A percentile compares a stretch with the other conserved stretches of the same genome.
phyloP scores from a whole-genome alignment of 1,139 yeast species.

The Yamadazyma aaseri region DNA sequence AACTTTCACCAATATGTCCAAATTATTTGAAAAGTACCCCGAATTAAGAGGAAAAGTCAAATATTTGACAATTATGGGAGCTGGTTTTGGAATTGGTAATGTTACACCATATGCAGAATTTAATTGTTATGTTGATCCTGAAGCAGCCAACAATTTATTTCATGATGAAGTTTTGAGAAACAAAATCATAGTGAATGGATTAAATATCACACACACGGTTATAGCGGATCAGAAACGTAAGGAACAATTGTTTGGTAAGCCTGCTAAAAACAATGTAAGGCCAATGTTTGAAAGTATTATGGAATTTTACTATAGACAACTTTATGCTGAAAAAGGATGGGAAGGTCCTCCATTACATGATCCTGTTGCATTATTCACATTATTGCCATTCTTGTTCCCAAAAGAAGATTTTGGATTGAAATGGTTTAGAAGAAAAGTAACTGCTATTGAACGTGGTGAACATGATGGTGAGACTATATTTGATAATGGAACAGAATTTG shows the following conservation, averaged over 20 bases:
- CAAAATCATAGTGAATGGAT: slow-evolving; percentile 58
- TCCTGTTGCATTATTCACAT: slow-evolving; percentile 66
- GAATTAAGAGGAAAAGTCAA: slow-evolving; percentile 45
- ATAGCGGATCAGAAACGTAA: slow-evolving; percentile 53
- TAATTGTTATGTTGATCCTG: slow-evolving; percentile 74
- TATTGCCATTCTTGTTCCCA: slow-evolving; percentile 46
- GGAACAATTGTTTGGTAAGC: slow-evolving; percentile 20
- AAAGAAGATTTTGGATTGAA: slow-evolving; percentile 27
- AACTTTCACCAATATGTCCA: slow-evolving; percentile 67
- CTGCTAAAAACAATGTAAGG: slow-evolving; percentile 31
- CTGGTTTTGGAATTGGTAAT: slow-evolving; percentile 53
- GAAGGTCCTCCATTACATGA: slow-evolving; percentile 82
- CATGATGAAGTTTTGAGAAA: slow-evolving; percentile 42
- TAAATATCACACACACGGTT: slow-evolving; percentile 71
- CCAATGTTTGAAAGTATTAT: slow-evolving; percentile 57
- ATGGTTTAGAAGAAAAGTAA: slow-evolving; percentile 22
- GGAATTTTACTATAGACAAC: slow-evolving; percentile 48
- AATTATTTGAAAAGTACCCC: slow-evolving; percentile 52
- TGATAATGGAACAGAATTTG: slow-evolving; percentile 20
- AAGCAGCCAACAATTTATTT: slow-evolving; percentile 63
- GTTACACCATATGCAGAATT: slow-evolving; percentile 67
- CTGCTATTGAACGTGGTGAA: slow-evolving; percentile 29
- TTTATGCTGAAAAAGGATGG: slow-evolving; percentile 15
- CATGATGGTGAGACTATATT: slow-evolving; percentile 36
- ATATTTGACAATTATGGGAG: slow-evolving; percentile 73